Evolutionary conservation across 805 yeast species (phyloP).

Genomic region (Candida chilensis): DNA sequence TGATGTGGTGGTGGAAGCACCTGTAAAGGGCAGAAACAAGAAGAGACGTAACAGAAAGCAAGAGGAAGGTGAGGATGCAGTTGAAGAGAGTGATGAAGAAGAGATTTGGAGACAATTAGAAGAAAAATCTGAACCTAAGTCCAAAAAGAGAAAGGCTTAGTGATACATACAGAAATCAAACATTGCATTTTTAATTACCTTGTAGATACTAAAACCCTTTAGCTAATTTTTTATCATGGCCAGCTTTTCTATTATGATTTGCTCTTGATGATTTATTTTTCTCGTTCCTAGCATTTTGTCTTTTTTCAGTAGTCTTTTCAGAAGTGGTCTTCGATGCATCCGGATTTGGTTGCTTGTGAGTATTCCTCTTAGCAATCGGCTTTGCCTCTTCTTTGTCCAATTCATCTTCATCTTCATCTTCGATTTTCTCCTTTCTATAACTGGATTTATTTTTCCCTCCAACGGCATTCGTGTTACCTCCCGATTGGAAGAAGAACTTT

Average conservation of each 20-base stretch:
- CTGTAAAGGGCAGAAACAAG: slow-evolving; percentile 6
- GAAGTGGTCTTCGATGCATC: slow-evolving; percentile 1
- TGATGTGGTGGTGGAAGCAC: slow-evolving; percentile 19
- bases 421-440: slow-evolving; percentile 3
- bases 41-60: slow-evolving; percentile 13
- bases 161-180: slow-evolving; percentile 1
- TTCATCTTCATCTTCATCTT: slow-evolving; percentile 4
- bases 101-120: slow-evolving; percentile 30
- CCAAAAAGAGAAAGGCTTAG: slow-evolving; percentile 21
- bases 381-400: slow-evolving; percentile 2
- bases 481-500: slow-evolving; percentile 40
- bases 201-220: slow-evolving; percentile 4
- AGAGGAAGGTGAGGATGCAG: slow-evolving; percentile 11
- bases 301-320: slow-evolving; percentile 9
- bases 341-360: slow-evolving; percentile 1
- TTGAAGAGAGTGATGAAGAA: slow-evolving; percentile 21
- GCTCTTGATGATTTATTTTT: slow-evolving; percentile 47
- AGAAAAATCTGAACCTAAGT: slow-evolving; percentile 12
- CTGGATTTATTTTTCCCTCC: slow-evolving; percentile 6
- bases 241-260: slow-evolving; percentile 58
- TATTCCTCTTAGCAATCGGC: slow-evolving; percentile 1
- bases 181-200: not conserved
- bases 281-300: slow-evolving; percentile 34
- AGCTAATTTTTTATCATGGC: slow-evolving; percentile 47
- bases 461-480: slow-evolving; percentile 9